Evolutionary conservation across 2,329 filamentous ascomycete species (phyloP).

Genomic region (Paecilomyces fulvus): DNA sequence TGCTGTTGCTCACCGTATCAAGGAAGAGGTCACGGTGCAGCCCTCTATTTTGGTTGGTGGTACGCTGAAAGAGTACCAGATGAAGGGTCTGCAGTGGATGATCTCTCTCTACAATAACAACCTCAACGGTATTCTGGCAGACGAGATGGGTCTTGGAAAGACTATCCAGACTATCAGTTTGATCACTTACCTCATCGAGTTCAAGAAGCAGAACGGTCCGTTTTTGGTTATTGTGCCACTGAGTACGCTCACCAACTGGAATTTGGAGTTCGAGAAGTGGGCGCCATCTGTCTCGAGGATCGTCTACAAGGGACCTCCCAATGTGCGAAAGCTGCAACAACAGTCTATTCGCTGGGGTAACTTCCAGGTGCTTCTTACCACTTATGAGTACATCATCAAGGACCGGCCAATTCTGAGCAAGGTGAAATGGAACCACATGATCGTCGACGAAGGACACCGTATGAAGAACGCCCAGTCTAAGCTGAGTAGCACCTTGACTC

Average conservation of each 20-base stretch:
- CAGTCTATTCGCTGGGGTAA: slow-evolving; percentile 88
- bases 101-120: slow-evolving; percentile 99
- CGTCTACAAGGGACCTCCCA: slow-evolving; percentile 94
- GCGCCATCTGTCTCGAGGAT: slow-evolving; percentile 77
- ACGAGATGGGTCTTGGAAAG: slow-evolving; percentile 99
- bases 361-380: slow-evolving; percentile 94
- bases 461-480: slow-evolving; percentile 99
- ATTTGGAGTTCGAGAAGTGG: slow-evolving; percentile 98
- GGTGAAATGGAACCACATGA: slow-evolving; percentile 99
- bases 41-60: slow-evolving; percentile 84
- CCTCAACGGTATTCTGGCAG: slow-evolving; percentile 93
- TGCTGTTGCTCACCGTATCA: slow-evolving; percentile 89
- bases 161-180: slow-evolving; percentile 98
- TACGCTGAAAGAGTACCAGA: slow-evolving; percentile 89
- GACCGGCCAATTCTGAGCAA: slow-evolving; percentile 91
- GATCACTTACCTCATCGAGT: slow-evolving; percentile 94
- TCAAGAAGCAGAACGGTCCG: slow-evolving; percentile 82
- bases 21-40: slow-evolving; percentile 81
- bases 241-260: slow-evolving; percentile 98
- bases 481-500: slow-evolving; percentile 84
- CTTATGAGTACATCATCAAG: slow-evolving; percentile 99
- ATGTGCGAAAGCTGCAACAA: slow-evolving; percentile 78
- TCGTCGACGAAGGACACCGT: slow-evolving; percentile 97
- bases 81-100: slow-evolving; percentile 99
- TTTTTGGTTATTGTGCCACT: slow-evolving; percentile 95